Evolutionary conservation across 192 early-diverging fungal genomes (phyloP), one percentile per base, ranked within the genome.

Genomic region (Coemansia furcata): DNA sequence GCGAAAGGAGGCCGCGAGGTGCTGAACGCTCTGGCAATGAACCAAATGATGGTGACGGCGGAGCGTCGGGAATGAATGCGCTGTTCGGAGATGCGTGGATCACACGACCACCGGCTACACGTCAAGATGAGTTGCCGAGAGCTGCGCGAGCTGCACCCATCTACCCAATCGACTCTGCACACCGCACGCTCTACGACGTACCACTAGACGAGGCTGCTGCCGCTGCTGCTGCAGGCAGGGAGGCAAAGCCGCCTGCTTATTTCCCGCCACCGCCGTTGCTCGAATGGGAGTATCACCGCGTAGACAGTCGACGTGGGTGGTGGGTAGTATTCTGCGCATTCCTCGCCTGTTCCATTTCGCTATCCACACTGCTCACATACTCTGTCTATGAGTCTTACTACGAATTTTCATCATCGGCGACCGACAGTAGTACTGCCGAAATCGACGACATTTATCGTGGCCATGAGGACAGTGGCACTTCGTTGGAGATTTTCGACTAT

Each of bases 311-410:
- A 0, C 26, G 42, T 2, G 77, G 72, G 0, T 79, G 77, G 77
- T 44, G 50, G 50, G 60, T 71, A 3, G 68, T 74, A 2, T 6
- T 29, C 6, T 79, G 77, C 57, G 77, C 77, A 17, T 65, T 69
- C 21, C 55, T 79, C 4, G 64, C 68, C 0, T 67, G 65, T 40
- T 70, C 62, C 23, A 59, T 74, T 0, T 71, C 72, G 46, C 62
- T 74, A 10, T 80, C 77, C 14, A 64, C 77, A 26, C 57, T 74
- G 37, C 30, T 71, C 65, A 80, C 36, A 11, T 80, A 74, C 63
- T 50, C 72, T 8, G 63, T 73, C n/a, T 80, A 74, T 66, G 68
- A 74, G 35, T 47, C 69, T 3, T 71, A 80, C 49, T 80, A 74
- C 33, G 37, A 63, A 0, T 46, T 17, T 12, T 37, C 62, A 2